Evolutionary conservation across 495 filamentous ascomycete species (phyloP).

Genomic region (Talaromyces proteolyticus): DNA sequence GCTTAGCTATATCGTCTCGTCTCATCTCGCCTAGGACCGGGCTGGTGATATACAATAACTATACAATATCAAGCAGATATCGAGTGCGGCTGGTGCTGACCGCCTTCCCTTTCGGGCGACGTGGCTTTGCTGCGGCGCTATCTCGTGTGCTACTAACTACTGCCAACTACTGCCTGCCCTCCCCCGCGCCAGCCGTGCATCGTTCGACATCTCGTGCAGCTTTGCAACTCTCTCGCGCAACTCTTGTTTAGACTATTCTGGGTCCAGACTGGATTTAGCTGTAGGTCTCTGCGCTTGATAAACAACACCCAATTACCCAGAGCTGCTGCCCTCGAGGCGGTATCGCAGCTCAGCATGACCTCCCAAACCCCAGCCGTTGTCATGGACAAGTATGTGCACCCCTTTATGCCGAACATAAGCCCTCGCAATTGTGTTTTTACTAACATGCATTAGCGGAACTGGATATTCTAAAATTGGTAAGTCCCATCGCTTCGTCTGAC

Average conservation of each 20-base stretch:
- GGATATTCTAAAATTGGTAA: conserved; percentile 96
- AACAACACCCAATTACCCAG: too few relatives aligned
- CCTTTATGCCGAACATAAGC: conserved; percentile 10
- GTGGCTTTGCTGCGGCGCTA: conserved; percentile 2
- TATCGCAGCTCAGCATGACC: conserved; percentile 58
- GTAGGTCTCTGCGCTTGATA: too few relatives aligned
- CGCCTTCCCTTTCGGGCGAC: conserved; percentile 1
- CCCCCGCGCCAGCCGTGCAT: background rate
- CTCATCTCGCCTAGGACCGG: too few relatives aligned
- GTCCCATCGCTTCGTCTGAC: conserved; percentile 21
- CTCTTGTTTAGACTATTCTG: too few relatives aligned
- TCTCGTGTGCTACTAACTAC: background rate
- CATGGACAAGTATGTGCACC: conserved; percentile 96
- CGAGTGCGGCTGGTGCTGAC: background rate
- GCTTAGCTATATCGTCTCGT: too few relatives aligned
- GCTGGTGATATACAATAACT: background rate
- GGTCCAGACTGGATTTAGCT: too few relatives aligned
- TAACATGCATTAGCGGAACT: too few relatives aligned
- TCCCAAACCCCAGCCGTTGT: conserved; percentile 99
- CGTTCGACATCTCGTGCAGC: background rate
- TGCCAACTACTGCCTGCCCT: background rate
- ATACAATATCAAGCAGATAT: too few relatives aligned
- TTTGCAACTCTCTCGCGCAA: background rate
- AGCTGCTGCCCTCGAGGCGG: background rate
- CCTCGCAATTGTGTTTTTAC: conserved; percentile 5